phyloP scores from a whole-genome alignment of 225 moss, liverwort and hornwort species.

The Neckera pumila region DNA sequence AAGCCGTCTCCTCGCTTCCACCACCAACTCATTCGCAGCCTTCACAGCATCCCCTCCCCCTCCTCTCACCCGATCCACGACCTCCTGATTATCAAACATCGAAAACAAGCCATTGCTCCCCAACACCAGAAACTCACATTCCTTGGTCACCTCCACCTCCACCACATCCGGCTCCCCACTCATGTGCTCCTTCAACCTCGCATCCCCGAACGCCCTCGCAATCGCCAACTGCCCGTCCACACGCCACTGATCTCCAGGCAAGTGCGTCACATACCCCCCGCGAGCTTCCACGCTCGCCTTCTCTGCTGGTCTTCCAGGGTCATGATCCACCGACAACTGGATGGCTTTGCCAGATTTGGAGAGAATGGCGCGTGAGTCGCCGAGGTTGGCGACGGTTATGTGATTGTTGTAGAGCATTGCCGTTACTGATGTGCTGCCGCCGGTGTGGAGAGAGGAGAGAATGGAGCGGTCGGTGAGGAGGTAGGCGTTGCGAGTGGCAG shows the following conservation, averaged over 20 bases:
- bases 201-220: slow-evolving; percentile 82
- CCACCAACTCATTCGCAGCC: slow-evolving; percentile 46
- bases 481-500: slow-evolving; percentile 80
- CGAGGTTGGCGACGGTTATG: slow-evolving; percentile 74
- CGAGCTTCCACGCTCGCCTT: slow-evolving; percentile 72
- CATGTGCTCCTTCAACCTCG: slow-evolving; percentile 73
- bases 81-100: slow-evolving; percentile 54
- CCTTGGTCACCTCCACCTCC: slow-evolving; percentile 39
- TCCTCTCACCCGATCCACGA: slow-evolving; percentile 38
- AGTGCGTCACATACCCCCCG: slow-evolving; percentile 66
- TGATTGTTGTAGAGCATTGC: slow-evolving; percentile 58
- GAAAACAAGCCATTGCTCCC: slow-evolving; percentile 86
- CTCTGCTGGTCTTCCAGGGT: slow-evolving; percentile 63
- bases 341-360: slow-evolving; percentile 51
- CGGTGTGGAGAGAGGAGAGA: slow-evolving; percentile 16
- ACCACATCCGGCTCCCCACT: slow-evolving; percentile 68
- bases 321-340: slow-evolving; percentile 79
- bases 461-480: slow-evolving; percentile 66
- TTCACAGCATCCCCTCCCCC: slow-evolving; percentile 27
- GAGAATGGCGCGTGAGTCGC: slow-evolving; percentile 71
- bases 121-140: slow-evolving; percentile 63
- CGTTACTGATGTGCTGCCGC: slow-evolving; percentile 84
- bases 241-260: slow-evolving; percentile 83
- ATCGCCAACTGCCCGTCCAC: slow-evolving; percentile 83
- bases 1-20: slow-evolving; percentile 42